phyloP scores from a whole-genome alignment of 2,329 filamentous ascomycete species.

The Eurotiales sp. region DNA sequence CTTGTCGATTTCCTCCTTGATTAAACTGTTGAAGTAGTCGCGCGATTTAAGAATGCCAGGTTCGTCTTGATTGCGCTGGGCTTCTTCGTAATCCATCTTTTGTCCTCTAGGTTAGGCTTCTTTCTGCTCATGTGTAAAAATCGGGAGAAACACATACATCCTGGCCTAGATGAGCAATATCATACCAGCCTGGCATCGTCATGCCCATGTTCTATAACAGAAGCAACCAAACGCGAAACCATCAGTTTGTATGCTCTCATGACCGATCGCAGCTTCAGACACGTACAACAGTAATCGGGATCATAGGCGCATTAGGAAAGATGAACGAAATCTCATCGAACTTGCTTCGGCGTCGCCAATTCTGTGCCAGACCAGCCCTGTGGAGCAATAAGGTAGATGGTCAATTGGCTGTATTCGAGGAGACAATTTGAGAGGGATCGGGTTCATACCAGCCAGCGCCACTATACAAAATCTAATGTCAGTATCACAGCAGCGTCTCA shows the following conservation, averaged over 20 bases:
- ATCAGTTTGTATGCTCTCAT: too few relatives aligned
- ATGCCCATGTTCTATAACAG: conserved; percentile 66
- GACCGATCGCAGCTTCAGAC: neutral
- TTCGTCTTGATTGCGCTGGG: conserved; percentile 49
- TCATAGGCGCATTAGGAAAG: conserved; percentile 82
- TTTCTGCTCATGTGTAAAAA: neutral
- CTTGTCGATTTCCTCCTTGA: conserved; percentile 73
- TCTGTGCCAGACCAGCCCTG: conserved; percentile 73
- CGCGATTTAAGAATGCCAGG: conserved; percentile 68
- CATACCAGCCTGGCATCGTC: conserved; percentile 69
- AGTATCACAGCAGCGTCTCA: neutral
- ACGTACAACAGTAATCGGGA: conserved; percentile 77
- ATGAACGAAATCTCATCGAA: conserved; percentile 92
- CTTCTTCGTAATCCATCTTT: conserved; percentile 42
- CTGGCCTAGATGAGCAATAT: conserved; percentile 44
- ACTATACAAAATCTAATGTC: conserved; percentile 29
- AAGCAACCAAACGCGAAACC: too few relatives aligned
- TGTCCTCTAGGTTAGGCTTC: neutral
- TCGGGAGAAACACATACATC: conserved; percentile 29
- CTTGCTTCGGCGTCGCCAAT: conserved; percentile 74
- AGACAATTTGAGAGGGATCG: neutral
- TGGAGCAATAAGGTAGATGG: neutral
- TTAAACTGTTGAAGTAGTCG: conserved; percentile 72
- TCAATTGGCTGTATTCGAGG: neutral
- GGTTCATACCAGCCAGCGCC: conserved; percentile 45